Evolutionary conservation across 495 filamentous ascomycete species (phyloP).

Genomic region (Astrothelium subdiscretum): DNA sequence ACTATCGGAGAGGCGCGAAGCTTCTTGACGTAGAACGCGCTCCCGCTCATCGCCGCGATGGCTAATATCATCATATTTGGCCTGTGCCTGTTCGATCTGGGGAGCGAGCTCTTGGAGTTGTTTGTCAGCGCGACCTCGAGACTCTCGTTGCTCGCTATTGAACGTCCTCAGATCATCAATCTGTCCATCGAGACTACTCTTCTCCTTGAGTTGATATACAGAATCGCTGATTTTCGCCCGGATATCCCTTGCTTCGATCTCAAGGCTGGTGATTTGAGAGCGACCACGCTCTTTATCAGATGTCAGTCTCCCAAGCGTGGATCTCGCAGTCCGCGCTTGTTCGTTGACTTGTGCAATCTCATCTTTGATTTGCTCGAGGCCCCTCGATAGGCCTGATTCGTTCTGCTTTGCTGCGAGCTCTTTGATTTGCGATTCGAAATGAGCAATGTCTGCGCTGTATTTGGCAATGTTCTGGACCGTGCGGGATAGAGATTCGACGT

Average conservation of each 20-base stretch:
- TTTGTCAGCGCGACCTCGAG: conserved; percentile 51
- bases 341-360: conserved; percentile 58
- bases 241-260: conserved; percentile 59
- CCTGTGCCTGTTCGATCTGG: conserved; percentile 59
- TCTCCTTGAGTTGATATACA: conserved; percentile 65
- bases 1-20: conserved; percentile 57
- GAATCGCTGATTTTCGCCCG: conserved; percentile 56
- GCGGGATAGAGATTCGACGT: conserved; percentile 62
- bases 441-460: conserved; percentile 56
- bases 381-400: conserved; percentile 47
- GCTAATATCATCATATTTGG: conserved; percentile 61
- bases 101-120: conserved; percentile 62
- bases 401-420: conserved; percentile 61
- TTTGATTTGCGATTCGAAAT: conserved; percentile 56
- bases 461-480: conserved; percentile 67
- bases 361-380: conserved; percentile 72
- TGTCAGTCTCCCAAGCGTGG: conserved; percentile 48
- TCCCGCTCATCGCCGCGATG: conserved; percentile 61
- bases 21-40: conserved; percentile 58
- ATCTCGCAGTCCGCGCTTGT: conserved; percentile 49
- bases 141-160: conserved; percentile 54
- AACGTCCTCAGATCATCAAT: conserved; percentile 61
- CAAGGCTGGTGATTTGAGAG: conserved; percentile 52
- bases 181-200: conserved; percentile 49
- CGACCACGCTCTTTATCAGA: conserved; percentile 61